A percentile compares a stretch with the other conserved stretches of the same genome.
phyloP scores from a whole-genome alignment of 2,329 filamentous ascomycete genomes.

The Colletotrichum nymphaeae region DNA sequence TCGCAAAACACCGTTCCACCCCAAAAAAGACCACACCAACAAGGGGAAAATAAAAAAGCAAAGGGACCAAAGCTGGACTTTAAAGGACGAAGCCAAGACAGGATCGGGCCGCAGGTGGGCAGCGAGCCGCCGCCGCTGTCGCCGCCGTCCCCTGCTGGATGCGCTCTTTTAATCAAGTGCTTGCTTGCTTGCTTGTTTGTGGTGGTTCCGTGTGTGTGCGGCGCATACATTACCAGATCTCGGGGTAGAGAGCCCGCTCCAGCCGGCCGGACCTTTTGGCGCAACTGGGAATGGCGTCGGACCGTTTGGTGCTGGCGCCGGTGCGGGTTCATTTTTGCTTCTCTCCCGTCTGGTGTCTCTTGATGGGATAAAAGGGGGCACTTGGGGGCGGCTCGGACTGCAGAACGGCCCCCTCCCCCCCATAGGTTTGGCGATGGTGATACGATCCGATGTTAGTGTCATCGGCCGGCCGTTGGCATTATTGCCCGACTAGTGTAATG shows the following conservation, averaged over 20 bases:
- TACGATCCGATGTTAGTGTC: constrained; percentile 9
- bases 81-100: constrained; percentile 22
- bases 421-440: neutral
- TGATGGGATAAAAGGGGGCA: neutral
- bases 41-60: constrained; percentile 9
- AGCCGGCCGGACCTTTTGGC: neutral
- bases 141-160: too few species aligned
- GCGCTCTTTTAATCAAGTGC: neutral
- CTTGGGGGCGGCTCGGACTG: neutral
- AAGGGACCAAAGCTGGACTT: neutral
- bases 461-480: neutral
- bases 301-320: neutral
- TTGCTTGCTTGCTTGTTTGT: too few species aligned
- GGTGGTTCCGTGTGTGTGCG: neutral
- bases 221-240: constrained; percentile 28
- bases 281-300: neutral
- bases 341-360: neutral
- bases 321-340: neutral
- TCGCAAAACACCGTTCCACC: neutral
- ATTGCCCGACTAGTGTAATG: neutral
- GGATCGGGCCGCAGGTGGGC: constrained; percentile 31
- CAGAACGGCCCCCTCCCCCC: neutral
- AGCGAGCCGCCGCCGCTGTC: neutral
- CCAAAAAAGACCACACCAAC: neutral
- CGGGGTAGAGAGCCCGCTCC: constrained; percentile 6